phyloP scores from a whole-genome alignment of 2,329 filamentous ascomycete species.

The Fusarium pseudonygamai region DNA sequence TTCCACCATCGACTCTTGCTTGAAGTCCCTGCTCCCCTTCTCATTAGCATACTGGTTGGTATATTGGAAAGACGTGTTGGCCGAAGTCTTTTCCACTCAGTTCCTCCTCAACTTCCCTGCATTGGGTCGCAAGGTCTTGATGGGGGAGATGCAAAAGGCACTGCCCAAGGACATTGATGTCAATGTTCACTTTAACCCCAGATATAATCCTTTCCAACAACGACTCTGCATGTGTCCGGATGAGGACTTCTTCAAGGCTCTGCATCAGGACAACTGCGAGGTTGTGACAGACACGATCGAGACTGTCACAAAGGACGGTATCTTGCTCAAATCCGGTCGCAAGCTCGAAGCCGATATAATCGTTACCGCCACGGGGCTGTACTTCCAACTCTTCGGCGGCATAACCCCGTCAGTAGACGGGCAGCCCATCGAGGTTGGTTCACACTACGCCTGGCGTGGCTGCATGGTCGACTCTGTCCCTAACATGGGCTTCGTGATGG shows the following conservation, averaged over 20 bases:
- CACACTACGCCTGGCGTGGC: slow-evolving; percentile 70
- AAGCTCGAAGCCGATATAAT: slow-evolving; percentile 72
- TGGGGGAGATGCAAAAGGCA: slow-evolving; percentile 53
- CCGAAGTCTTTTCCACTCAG: slow-evolving; percentile 55
- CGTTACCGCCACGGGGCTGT: slow-evolving; percentile 74
- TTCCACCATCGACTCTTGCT: slow-evolving; percentile 48
- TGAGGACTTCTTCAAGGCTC: slow-evolving; percentile 64
- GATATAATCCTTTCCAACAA: slow-evolving; percentile 76
- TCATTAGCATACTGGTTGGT: slow-evolving; percentile 57
- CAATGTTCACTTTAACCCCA: slow-evolving; percentile 71
- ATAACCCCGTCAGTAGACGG: slow-evolving; percentile 65
- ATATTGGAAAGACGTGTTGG: slow-evolving; percentile 60
- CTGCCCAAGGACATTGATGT: slow-evolving; percentile 64
- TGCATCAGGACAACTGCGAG: slow-evolving; percentile 56
- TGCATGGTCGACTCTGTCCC: slow-evolving; percentile 74
- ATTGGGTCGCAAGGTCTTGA: slow-evolving; percentile 48
- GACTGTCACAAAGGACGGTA: slow-evolving; percentile 58
- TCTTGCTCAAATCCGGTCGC: slow-evolving; percentile 58
- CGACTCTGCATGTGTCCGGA: slow-evolving; percentile 74
- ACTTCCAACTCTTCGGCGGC: slow-evolving; percentile 66
- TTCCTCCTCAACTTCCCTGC: slow-evolving; percentile 42
- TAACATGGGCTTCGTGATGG: slow-evolving; percentile 69
- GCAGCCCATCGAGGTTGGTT: slow-evolving; percentile 54
- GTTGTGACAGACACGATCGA: slow-evolving; percentile 64
- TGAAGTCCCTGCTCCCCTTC: slow-evolving; percentile 57